Conservation (phyloP, 2,329 filamentous ascomycete genomes). For the Neofusicoccum ribis region DNA sequence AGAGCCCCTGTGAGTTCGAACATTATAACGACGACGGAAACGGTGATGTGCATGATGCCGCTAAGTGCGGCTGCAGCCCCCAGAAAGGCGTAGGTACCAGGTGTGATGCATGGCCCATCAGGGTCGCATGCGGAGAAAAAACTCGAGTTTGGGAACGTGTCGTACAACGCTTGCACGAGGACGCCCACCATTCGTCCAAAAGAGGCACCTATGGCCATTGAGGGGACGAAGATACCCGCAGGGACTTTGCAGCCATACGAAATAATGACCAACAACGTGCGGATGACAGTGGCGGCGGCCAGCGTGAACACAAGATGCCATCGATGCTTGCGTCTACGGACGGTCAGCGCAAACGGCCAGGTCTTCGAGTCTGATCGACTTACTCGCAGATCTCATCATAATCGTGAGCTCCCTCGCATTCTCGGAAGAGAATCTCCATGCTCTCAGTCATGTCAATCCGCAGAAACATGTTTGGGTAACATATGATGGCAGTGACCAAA, state of each 20-base stretch:
- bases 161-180: conserved; percentile 83
- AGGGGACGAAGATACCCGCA: conserved; percentile 95
- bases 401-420: conserved; percentile 86
- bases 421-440: conserved; percentile 96
- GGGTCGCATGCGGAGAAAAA: conserved; percentile 90
- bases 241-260: conserved; percentile 98
- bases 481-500: conserved; percentile 82
- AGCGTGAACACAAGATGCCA: conserved; percentile 79
- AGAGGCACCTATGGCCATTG: conserved; percentile 93
- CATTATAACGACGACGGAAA: conserved; percentile 98
- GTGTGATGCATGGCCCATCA: conserved; percentile 93
- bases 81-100: conserved; percentile 93
- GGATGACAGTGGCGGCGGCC: conserved; percentile 74
- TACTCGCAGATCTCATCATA: conserved; percentile 87
- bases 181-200: conserved; percentile 96
- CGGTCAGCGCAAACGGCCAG: conserved; percentile 23
- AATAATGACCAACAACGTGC: conserved; percentile 84
- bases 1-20: conserved; percentile 97
- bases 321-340: conserved; percentile 60
- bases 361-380: conserved; percentile 26
- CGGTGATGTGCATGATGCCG: conserved; percentile 97
- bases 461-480: conserved; percentile 93
- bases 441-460: conserved; percentile 99
- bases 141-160: conserved; percentile 74
- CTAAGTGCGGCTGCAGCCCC: conserved; percentile 88